These are phyloP conservation scores for Pleurotus citrinopileatus DNA, from an alignment of 768 basidiomycete genomes.

Conservation along the genomic window DNA sequence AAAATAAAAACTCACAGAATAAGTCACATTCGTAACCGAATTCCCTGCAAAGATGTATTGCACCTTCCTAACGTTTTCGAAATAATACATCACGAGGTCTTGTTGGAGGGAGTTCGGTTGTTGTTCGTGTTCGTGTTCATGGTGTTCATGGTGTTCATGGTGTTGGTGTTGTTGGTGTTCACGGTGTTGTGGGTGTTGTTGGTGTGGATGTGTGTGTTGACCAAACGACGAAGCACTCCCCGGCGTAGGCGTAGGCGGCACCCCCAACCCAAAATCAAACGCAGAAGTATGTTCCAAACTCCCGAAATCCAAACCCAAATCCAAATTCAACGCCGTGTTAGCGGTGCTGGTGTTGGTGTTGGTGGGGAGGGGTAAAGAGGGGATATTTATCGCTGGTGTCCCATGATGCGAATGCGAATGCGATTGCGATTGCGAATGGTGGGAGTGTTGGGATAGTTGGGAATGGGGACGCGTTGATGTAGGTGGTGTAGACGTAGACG, in stretches of 20 bases:
- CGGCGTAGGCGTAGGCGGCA: no score
- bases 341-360: conserved; percentile 9
- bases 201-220: no score
- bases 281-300: no score
- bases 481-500: no score
- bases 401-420: conserved; percentile 2
- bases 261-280: no score
- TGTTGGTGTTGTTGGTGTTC: no score
- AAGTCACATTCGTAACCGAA: conserved; percentile 59
- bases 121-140: background rate
- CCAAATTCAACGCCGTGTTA: conserved; percentile 13
- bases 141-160: background rate
- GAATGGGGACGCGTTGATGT: no score
- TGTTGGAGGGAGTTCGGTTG: conserved; percentile 32
- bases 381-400: conserved; percentile 31
- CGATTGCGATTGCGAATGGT: background rate
- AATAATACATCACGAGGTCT: conserved; percentile 71
- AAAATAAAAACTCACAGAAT: conserved; percentile 46
- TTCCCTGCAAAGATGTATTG: conserved; percentile 67
- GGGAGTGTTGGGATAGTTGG: no score
- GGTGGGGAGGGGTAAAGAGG: conserved; percentile 28
- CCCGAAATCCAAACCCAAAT: conserved; percentile 15
- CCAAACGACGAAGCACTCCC: no score
- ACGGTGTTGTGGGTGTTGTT: no score
- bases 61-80: conserved; percentile 64